Conservation (phyloP, 2,329 filamentous ascomycete genomes). For the Phialemoniopsis sp. region DNA sequence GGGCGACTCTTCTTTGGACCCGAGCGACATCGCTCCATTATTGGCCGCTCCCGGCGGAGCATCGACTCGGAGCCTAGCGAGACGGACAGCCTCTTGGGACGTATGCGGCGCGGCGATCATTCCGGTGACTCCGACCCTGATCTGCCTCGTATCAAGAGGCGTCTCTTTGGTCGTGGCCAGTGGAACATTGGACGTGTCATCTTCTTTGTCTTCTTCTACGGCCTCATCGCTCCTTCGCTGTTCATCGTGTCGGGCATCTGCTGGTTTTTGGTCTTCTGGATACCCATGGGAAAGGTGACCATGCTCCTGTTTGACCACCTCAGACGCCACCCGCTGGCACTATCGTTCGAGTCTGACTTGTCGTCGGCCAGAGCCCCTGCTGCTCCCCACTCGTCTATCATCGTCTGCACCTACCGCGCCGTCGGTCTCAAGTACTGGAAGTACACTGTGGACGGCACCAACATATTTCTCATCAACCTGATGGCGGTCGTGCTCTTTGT, state of each 20-base stretch:
- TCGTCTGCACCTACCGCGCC: conserved; percentile 95
- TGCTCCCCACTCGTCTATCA: conserved; percentile 75
- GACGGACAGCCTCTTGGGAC: conserved; percentile 81
- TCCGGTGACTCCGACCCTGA: conserved; percentile 24
- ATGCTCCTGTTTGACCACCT: conserved; percentile 87
- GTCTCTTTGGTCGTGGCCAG: conserved; percentile 89
- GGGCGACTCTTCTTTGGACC: conserved; percentile 95
- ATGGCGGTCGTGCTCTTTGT: conserved; percentile 91
- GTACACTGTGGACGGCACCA: conserved; percentile 96
- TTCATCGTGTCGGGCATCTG: conserved; percentile 84
- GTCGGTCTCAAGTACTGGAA: conserved; percentile 98
- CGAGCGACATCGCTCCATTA: conserved; percentile 68
- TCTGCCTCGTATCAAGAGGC: conserved; percentile 60
- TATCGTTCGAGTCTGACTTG: conserved; percentile 88
- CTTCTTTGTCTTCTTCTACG: conserved; percentile 96
- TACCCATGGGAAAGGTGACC: conserved; percentile 96
- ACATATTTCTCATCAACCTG: conserved; percentile 98
- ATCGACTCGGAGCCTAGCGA: conserved; percentile 81
- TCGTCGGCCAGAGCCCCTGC: conserved; percentile 67
- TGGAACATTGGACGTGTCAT: conserved; percentile 94
- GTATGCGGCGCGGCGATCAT: conserved; percentile 44
- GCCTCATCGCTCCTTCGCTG: conserved; percentile 79
- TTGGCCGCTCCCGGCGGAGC: conserved; percentile 83
- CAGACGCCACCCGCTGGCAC: conserved; percentile 82
- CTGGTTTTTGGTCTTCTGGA: conserved; percentile 96